These are phyloP conservation scores for Populus pruinosa DNA, from an alignment of 345 rosid species.

Conservation along the genomic window DNA sequence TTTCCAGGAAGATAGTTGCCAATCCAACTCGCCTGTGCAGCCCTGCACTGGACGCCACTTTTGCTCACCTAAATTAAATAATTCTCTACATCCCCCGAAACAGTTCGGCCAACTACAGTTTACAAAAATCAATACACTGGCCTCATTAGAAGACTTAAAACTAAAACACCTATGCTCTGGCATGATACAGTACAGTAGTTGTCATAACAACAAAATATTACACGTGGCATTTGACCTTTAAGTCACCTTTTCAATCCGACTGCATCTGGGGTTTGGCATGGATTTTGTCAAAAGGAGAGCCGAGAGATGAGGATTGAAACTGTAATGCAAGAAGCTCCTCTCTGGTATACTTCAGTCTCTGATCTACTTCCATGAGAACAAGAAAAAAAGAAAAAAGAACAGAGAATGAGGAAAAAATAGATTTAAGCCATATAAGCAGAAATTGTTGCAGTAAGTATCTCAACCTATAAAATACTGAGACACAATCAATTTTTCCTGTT, in stretches of 20 bases:
- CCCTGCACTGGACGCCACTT: no score
- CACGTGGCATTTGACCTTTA: not conserved
- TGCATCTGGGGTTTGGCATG: not conserved
- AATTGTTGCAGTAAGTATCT: not conserved
- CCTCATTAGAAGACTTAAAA: no score
- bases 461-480: slow-evolving; percentile 20
- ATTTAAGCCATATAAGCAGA: not conserved
- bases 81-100: no score
- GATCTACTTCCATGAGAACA: slow-evolving; percentile 39
- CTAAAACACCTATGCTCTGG: no score
- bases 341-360: slow-evolving; percentile 67
- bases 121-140: no score
- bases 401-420: not conserved
- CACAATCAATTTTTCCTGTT: slow-evolving; percentile 22
- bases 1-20: no score
- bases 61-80: no score
- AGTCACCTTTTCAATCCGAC: not conserved
- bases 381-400: not conserved
- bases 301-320: slow-evolving; percentile 36
- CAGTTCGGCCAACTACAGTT: no score
- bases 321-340: slow-evolving; percentile 61
- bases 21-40: no score
- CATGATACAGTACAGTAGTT: no score
- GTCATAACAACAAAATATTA: no score
- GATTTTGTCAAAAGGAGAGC: slow-evolving; percentile 5